Evolutionary conservation across 2,329 filamentous ascomycete species (phyloP).

Genomic region (Pseudogymnoascus sp.): DNA sequence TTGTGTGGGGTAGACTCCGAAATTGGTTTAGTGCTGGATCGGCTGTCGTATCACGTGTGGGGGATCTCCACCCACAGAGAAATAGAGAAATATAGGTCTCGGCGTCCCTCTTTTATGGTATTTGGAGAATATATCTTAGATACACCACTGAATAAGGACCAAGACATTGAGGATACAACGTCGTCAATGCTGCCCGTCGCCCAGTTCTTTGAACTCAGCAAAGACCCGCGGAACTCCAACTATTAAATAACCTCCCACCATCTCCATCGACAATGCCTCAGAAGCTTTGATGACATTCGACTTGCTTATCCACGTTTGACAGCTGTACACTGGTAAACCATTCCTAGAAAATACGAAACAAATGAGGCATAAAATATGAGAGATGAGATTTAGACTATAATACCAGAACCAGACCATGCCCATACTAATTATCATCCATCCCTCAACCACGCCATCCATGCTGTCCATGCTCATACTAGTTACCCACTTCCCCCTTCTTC

Average conservation of each 20-base stretch:
- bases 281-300: background rate
- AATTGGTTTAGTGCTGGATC: background rate
- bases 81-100: background rate
- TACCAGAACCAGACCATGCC: background rate
- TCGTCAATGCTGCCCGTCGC: background rate
- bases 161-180: background rate
- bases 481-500: background rate
- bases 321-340: background rate
- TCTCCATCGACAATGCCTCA: background rate
- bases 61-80: background rate
- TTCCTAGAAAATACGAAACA: background rate
- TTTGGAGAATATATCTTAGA: background rate
- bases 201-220: background rate
- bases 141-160: background rate
- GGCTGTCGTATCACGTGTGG: background rate
- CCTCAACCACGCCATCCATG: background rate
- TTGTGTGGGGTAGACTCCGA: background rate
- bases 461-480: background rate
- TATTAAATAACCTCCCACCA: background rate
- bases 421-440: background rate
- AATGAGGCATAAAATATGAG: background rate
- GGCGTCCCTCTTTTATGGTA: background rate
- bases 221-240: background rate
- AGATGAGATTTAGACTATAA: slow-evolving; percentile 4
- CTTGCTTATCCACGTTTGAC: background rate